Evolutionary conservation across 1,284 basidiomycete genomes (phyloP).

Genomic region (Tausonia pullulans): DNA sequence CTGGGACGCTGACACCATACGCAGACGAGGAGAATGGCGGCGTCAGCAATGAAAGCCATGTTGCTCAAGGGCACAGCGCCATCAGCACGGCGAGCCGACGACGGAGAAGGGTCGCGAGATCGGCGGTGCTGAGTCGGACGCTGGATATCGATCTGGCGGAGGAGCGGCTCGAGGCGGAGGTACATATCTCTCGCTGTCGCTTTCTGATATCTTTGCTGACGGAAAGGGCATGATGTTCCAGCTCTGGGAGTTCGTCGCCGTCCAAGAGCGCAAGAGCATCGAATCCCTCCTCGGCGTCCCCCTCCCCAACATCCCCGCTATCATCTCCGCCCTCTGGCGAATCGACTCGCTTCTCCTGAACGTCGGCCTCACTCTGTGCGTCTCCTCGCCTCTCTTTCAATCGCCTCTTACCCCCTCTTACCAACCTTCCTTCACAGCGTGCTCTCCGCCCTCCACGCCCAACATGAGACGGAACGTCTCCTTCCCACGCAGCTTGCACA

Average conservation of each 20-base stretch:
- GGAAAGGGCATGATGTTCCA: not conserved
- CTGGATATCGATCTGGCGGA: not conserved
- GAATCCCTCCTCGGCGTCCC: conserved; percentile 15
- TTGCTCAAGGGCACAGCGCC: not conserved
- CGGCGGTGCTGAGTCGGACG: not conserved
- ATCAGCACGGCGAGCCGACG: not conserved
- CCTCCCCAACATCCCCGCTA: conserved; percentile 15
- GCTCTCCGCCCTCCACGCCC: conserved; percentile 2
- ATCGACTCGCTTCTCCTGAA: conserved; percentile 14
- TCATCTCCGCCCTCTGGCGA: conserved; percentile 16
- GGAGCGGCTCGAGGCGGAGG: conserved; percentile 2
- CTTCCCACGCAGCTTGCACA: not conserved
- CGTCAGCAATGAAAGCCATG: not conserved
- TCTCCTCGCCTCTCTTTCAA: not conserved
- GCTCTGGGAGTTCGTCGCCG: conserved; percentile 10
- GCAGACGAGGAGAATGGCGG: not conserved
- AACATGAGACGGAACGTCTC: not conserved
- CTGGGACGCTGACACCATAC: not conserved
- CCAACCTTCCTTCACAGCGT: not conserved
- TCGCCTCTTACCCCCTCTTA: not conserved
- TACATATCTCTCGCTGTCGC: no score
- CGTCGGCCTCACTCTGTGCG: conserved; percentile 13
- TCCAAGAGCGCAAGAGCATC: conserved; percentile 12
- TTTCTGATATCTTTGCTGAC: no score
- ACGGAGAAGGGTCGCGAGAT: not conserved